Base-by-base conservation (phyloP, 1,284 basidiomycete genomes). In the Neolentinus lepideus region DNA sequence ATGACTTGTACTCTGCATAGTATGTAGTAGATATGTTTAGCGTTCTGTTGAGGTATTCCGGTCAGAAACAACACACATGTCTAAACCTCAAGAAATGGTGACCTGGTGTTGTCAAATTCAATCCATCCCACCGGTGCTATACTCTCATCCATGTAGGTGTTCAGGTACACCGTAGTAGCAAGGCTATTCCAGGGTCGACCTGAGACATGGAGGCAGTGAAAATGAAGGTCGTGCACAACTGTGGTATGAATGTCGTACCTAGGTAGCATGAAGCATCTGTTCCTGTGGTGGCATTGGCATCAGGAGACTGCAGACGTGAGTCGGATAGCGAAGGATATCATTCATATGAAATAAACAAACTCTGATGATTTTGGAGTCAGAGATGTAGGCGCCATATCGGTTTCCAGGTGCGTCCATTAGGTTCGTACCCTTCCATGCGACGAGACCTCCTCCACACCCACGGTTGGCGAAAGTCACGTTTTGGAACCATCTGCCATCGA, bases 141-240 rank as follows among this genome's bases (percentile, higher is more conserved):
- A 57, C 75, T 81, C 1, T 79, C 71, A 54, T 85, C 84, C 84
- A 86, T 86, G 60, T 74, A 78, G 1, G 75, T 83, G 3, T 66
- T 66, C 1, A 83, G 62, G 59, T 70, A 85, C 0, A 85, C 77
- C 0, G 79, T 77, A 0, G 76, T 75, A 0, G 84, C 78, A 10
- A 81, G 65, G 54, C 79, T 73, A 62, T 84, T 84, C 84, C 84
- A 86, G 0, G 84, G 83, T 1, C 84, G 76, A 12, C 81, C 80
- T 79, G 31, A 16, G 1, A 4, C 12, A 21, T 43, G 8, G 6
- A 43, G 3, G 6, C 22, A 47, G 6, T 50, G 21, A 26, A 50
- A 50, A 26, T 26, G 47, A n/a, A 4, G 12, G 9, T 33, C 14
- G 11, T 24, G 50, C 21, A 25, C 6, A 19, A 26, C 50, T 12